A percentile compares a stretch with the other conserved stretches of the same genome.
Conservation (phyloP, 441 rosid species). For the Populus tomentosa region DNA sequence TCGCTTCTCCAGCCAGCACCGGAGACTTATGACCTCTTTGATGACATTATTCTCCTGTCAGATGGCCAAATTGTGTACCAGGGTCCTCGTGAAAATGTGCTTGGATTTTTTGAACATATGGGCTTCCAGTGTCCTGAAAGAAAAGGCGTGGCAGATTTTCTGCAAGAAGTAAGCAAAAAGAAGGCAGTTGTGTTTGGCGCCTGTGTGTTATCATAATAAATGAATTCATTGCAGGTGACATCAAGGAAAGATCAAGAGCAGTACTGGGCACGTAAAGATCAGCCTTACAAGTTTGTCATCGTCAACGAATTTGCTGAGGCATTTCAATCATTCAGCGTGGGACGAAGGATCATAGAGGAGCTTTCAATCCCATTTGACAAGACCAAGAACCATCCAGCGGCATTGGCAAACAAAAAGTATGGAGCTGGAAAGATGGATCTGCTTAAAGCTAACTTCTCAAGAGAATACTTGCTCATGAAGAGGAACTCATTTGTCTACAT, state of each 20-base stretch:
- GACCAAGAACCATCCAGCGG: constrained; percentile 67
- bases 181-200: not conserved
- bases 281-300: constrained; percentile 59
- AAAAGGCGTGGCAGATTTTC: constrained; percentile 77
- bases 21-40: constrained; percentile 75
- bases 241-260: constrained; percentile 86
- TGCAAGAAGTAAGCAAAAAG: constrained; percentile 1
- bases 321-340: constrained; percentile 61
- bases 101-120: constrained; percentile 57
- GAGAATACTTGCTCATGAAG: constrained; percentile 80
- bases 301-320: constrained; percentile 66
- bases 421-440: constrained; percentile 64
- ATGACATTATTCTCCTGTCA: constrained; percentile 70
- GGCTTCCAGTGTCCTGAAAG: constrained; percentile 83
- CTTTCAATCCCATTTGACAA: constrained; percentile 59
- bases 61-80: constrained; percentile 79
- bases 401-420: constrained; percentile 54
- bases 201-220: not conserved
- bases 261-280: constrained; percentile 57
- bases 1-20: constrained; percentile 97
- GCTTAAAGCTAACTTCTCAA: constrained; percentile 55
- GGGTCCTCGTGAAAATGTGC: constrained; percentile 69
- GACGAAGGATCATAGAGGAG: constrained; percentile 45
- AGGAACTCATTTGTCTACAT: constrained; percentile 83
- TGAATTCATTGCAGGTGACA: constrained; percentile 57